A percentile compares a stretch with the other conserved stretches of the same genome.
These are phyloP conservation scores for Pseudogymnoascus sp. DNA, from an alignment of 2,329 filamentous ascomycete genomes.

Conservation along the genomic window DNA sequence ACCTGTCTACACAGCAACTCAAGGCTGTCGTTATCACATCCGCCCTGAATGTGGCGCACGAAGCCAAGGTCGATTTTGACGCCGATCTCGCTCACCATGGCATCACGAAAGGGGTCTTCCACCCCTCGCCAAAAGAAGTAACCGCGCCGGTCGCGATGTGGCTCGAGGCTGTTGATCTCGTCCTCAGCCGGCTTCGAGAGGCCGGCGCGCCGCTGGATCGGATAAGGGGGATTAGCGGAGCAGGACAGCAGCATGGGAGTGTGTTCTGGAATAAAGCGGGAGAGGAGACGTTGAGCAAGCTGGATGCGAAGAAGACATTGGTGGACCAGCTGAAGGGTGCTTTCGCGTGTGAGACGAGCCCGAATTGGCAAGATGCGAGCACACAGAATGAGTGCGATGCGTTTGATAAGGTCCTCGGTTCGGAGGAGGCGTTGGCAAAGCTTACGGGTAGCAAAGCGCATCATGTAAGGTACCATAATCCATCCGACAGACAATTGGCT, in stretches of 20 bases:
- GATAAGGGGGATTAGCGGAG: conserved; percentile 77
- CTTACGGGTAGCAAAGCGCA: conserved; percentile 89
- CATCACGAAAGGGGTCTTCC: conserved; percentile 81
- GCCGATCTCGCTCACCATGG: conserved; percentile 70
- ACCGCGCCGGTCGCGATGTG: conserved; percentile 90
- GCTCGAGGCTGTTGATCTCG: conserved; percentile 84
- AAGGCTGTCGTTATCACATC: conserved; percentile 88
- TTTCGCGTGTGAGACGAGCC: conserved; percentile 78
- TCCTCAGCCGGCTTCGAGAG: conserved; percentile 62
- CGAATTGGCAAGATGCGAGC: conserved; percentile 97
- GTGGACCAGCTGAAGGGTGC: conserved; percentile 62
- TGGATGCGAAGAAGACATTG: conserved; percentile 54
- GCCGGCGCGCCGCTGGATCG: conserved; percentile 63
- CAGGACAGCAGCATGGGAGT: conserved; percentile 95
- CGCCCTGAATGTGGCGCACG: conserved; percentile 67
- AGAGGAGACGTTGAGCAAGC: conserved; percentile 49
- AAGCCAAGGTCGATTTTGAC: conserved; percentile 94
- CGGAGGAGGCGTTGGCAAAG: conserved; percentile 59
- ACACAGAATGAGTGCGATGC: conserved; percentile 85
- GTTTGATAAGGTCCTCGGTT: conserved; percentile 68
- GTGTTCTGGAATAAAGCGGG: conserved; percentile 80
- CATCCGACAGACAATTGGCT: not conserved
- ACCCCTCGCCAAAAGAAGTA: conserved; percentile 76
- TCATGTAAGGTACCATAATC: conserved; percentile 55
- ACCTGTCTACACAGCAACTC: conserved; percentile 92